These are phyloP conservation scores for Citrullus mucosospermus DNA, from an alignment of 306 rosid species.

Conservation along the genomic window DNA sequence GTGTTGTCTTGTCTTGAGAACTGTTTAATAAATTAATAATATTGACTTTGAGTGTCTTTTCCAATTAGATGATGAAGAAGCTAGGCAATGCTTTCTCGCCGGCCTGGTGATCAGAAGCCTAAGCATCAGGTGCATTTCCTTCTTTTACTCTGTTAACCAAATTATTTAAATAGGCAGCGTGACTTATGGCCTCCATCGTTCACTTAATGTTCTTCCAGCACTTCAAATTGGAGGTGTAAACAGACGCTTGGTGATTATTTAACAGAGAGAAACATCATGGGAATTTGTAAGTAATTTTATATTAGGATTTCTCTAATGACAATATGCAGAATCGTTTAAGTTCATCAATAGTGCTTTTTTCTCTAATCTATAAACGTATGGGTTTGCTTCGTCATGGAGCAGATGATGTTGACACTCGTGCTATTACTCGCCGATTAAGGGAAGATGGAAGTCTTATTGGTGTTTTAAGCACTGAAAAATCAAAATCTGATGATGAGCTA, in stretches of 20 bases:
- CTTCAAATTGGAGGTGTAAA: conserved; percentile 84
- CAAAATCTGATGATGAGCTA: conserved; percentile 73
- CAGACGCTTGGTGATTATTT: conserved; percentile 64
- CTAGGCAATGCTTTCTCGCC: conserved; percentile 64
- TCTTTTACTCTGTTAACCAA: background rate
- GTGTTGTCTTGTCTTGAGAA: background rate
- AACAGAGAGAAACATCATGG: conserved; percentile 78
- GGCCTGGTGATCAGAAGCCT: conserved; percentile 77
- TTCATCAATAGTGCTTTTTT: background rate
- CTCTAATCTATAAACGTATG: background rate
- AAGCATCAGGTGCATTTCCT: conserved; percentile 50
- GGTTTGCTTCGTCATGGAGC: conserved; percentile 21
- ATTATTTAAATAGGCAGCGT: background rate
- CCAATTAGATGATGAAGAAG: conserved; percentile 75
- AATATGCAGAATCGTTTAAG: background rate
- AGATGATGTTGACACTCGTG: conserved; percentile 95
- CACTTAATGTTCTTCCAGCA: conserved; percentile 34
- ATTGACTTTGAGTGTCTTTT: background rate
- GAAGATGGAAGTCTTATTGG: conserved; percentile 96
- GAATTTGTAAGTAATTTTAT: conserved; percentile 57
- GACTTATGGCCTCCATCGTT: background rate
- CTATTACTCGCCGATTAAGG: conserved; percentile 82
- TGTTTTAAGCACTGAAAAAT: conserved; percentile 74
- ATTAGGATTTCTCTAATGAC: background rate
- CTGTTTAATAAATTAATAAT: background rate